Evolutionary conservation across 2,329 filamentous ascomycete species (phyloP).

Genomic region (Aspergillus arachidicola): DNA sequence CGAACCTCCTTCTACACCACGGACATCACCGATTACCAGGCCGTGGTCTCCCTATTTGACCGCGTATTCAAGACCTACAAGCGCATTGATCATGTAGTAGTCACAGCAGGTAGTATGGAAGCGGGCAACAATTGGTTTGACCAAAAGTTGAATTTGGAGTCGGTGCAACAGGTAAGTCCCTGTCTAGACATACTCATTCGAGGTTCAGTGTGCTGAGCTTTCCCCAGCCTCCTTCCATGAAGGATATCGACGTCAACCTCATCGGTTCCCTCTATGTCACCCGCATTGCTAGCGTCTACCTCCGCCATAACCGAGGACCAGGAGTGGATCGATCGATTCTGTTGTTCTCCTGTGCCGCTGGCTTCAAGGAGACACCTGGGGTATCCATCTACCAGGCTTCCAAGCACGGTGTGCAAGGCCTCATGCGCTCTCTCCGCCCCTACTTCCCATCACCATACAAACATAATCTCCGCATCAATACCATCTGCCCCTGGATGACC

Average conservation of each 20-base stretch:
- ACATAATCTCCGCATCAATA: slow-evolving; percentile 48
- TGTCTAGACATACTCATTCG: background rate
- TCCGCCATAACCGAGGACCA: slow-evolving; percentile 43
- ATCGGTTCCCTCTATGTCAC: slow-evolving; percentile 51
- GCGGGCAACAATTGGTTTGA: slow-evolving; percentile 49
- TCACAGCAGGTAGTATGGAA: slow-evolving; percentile 52
- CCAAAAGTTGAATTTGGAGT: slow-evolving; percentile 46
- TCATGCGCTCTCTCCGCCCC: slow-evolving; percentile 50
- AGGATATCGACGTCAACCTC: slow-evolving; percentile 53
- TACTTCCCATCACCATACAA: slow-evolving; percentile 37
- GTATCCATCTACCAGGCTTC: slow-evolving; percentile 51
- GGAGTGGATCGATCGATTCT: slow-evolving; percentile 45
- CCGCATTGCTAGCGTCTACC: slow-evolving; percentile 53
- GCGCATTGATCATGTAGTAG: slow-evolving; percentile 53
- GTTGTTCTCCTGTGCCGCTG: slow-evolving; percentile 50
- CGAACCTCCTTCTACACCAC: slow-evolving; percentile 43
- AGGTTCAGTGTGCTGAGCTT: slow-evolving; percentile 1
- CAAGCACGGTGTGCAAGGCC: slow-evolving; percentile 55
- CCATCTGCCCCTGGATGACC: slow-evolving; percentile 50
- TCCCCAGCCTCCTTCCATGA: slow-evolving; percentile 35
- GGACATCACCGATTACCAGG: slow-evolving; percentile 52
- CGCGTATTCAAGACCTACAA: slow-evolving; percentile 48
- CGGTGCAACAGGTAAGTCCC: slow-evolving; percentile 41
- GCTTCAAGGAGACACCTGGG: slow-evolving; percentile 53
- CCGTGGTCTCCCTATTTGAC: slow-evolving; percentile 52